A percentile compares a stretch with the other conserved stretches of the same genome.
These are phyloP conservation scores for Acacia concinna DNA, from an alignment of 331 rosid genomes.

Conservation along the genomic window DNA sequence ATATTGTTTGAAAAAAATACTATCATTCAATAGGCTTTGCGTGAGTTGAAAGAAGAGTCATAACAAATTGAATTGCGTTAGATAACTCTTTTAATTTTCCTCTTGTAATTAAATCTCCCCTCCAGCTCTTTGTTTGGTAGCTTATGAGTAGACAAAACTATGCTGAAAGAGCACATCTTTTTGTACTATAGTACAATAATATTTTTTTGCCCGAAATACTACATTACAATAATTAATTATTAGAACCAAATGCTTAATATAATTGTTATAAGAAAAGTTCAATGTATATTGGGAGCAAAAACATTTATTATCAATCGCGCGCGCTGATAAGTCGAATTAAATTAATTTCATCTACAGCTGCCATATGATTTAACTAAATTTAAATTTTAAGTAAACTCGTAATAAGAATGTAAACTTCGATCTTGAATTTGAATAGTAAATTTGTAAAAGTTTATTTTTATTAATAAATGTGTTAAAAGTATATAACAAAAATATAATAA, in stretches of 20 bases:
- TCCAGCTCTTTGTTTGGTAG: background rate
- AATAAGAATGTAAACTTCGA: too few relatives aligned
- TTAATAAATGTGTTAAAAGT: too few relatives aligned
- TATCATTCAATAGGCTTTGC: background rate
- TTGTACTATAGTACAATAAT: background rate
- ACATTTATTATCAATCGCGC: background rate
- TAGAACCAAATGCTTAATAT: background rate
- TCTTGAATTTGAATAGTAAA: too few relatives aligned
- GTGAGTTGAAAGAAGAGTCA: background rate
- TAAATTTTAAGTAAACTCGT: too few relatives aligned
- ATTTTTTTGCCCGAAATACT: too few relatives aligned
- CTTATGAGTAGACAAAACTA: background rate
- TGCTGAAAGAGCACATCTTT: background rate
- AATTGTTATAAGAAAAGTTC: background rate
- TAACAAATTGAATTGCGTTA: background rate
- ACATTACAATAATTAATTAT: too few relatives aligned
- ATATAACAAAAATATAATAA: too few relatives aligned
- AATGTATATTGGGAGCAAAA: background rate
- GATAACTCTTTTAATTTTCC: background rate
- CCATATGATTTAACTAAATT: too few relatives aligned
- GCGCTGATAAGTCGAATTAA: background rate
- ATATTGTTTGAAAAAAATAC: background rate
- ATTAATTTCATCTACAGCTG: background rate
- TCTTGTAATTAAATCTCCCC: background rate
- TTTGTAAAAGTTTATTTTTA: too few relatives aligned